Evolutionary conservation across 768 basidiomycete species (phyloP), one percentile per base, ranked within the genome.

Genomic region (Austroboletus festivus): DNA sequence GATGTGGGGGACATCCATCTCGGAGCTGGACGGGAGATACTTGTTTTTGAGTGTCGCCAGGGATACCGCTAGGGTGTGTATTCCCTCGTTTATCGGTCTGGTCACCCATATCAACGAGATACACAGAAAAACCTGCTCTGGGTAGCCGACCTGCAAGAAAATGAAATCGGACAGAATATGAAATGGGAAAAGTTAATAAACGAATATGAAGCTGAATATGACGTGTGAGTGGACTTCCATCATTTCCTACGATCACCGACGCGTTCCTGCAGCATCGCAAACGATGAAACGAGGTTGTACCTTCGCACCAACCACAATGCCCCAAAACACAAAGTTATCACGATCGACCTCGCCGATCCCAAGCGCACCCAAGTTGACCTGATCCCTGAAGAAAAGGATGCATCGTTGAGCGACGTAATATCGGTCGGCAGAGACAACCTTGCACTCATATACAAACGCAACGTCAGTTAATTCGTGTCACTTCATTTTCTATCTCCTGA

Each of bases 161-260:
- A 79, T 46, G 71, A 76, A 47, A 83, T 89, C 21, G 81, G 79
- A 9, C 72, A 72, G 43, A 73, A 85, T 49, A 78, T 91, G 59
- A 73, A 78, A 53, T 92, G 89, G 88, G 72, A 75, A 52, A 88
- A 86, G 65, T 52, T 92, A 28, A 66, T 87, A 38, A 67, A 87
- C 56, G 73, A 80, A n/a, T 91, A 81, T 64, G 80, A 82, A 5
- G 78, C 83, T 1, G 76, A 79, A 61, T 89, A 84, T 56, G 68
- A 72, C 10, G 68, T 82, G 86, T 89, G 69, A 49, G 83, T 64
- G 3, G 11, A 12, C 38, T 18, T 38, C 39, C 12, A 13, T 47
- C 30, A 10, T 26, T 22, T 50, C 22, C 23, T 31, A 45, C 38
- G 11, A 16, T 45, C 15, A 19, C 46, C 41, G 20, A 49, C 50